Percentiles rank a stretch among this genome's conserved stretches.
Conservation (phyloP, 2,329 filamentous ascomycete species). For the Hymenoscyphus scutula region DNA sequence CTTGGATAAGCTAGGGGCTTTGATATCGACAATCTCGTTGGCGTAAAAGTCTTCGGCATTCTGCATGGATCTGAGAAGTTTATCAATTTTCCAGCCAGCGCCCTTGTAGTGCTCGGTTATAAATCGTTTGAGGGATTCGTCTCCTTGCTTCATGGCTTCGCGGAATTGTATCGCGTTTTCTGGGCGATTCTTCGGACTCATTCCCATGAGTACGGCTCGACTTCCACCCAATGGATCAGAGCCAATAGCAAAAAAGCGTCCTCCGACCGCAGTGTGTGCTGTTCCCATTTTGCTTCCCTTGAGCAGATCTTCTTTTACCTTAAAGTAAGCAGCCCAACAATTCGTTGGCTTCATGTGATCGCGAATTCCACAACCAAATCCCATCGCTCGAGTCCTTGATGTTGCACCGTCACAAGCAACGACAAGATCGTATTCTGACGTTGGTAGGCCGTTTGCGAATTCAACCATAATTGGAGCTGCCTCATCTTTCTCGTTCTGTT, state of each 20-base stretch:
- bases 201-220: conserved; percentile 13
- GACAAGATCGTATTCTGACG: conserved; percentile 9
- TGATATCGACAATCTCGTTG: conserved; percentile 15
- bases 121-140: conserved; percentile 13
- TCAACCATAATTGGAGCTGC: conserved; percentile 5
- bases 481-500: conserved; percentile 8
- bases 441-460: conserved; percentile 6
- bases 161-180: conserved; percentile 3
- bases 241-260: conserved; percentile 15
- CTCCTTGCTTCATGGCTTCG: neutral
- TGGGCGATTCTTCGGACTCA: conserved; percentile 11
- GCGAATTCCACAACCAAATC: conserved; percentile 2
- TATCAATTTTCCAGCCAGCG: conserved; percentile 17
- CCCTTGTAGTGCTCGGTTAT: conserved; percentile 16
- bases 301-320: conserved; percentile 14
- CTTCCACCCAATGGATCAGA: conserved; percentile 14
- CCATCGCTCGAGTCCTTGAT: conserved; percentile 12
- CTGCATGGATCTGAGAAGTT: conserved; percentile 16
- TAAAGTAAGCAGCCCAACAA: conserved; percentile 11
- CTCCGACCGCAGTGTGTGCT: conserved; percentile 12
- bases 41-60: conserved; percentile 22
- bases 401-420: conserved; percentile 15
- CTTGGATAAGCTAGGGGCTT: conserved; percentile 14
- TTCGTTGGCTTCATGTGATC: conserved; percentile 14
- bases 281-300: conserved; percentile 14